Evolutionary conservation across 306 rosid genomes (phyloP), one percentile per base, ranked within the genome.

Genomic region (Pachyrhizus erosus): DNA sequence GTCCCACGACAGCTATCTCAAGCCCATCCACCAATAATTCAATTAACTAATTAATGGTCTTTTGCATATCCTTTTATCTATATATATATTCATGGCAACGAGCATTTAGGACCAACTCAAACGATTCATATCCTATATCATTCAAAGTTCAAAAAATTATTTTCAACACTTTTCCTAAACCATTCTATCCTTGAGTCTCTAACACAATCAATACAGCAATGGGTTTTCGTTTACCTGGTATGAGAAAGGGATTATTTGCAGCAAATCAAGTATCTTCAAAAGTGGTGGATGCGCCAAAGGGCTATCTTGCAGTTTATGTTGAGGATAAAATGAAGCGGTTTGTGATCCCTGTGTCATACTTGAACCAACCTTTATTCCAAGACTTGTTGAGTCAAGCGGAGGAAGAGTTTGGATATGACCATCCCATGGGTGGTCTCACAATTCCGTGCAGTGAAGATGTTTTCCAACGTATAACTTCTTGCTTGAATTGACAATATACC

Each of bases 391-490:
- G 39, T 60, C 37, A 60, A 5, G 9, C 39, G 1, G 39, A 61
- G 68, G 40, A 61, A 61, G 68, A 61, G 68, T 27, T 27, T 61
- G 68, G 68, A 61, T 61, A 61, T 61, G 40, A 61, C 5, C 89
- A 87, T 85, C 87, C 88, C 43, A 79, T 76, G 85, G 85, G 89
- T 10, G 87, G 91, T 2, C 76, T 86, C 7, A 86, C 89, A 48
- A 78, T 72, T 26, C 89, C 87, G 20, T 87, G 87, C 72, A 37
- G 79, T 5, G 87, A 87, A 84, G 80, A 84, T 20, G 62, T 34
- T 18, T 85, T 83, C 79, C 34, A 8, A 4, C 5, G 0, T 27
- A 61, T 61, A 27, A 61, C 68, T 27, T 61, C 40, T 12, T 13
- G 10, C 10, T 61, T 61, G 40, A 26, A 27, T 13, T 13, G 68